Base-by-base conservation (phyloP, 1,284 basidiomycete species). In the Meira miltonrushii region DNA sequence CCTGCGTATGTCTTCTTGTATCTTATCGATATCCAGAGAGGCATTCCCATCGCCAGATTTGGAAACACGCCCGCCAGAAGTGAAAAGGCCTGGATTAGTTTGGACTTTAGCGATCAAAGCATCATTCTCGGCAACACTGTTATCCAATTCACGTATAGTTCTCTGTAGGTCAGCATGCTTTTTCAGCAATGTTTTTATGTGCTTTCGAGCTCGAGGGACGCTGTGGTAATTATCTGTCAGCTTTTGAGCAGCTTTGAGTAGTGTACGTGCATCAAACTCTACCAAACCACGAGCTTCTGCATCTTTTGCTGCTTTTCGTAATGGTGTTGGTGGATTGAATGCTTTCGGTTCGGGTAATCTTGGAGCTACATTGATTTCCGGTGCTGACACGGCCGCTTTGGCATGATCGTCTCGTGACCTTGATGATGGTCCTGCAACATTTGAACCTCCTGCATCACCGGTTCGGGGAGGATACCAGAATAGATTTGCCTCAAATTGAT, bases 151-250 rank as follows among this genome's bases (percentile, higher is more conserved):
- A 12, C 21, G n/a, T 15, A 39, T 47, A 17, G 17, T 12, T 10
- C n/a, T 15, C 15, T 59, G 57, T 54, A 71, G 58, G 19, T 63
- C 62, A 12, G 60, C 57, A 19, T 74, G 62, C 6, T 62, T 63
- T 55, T 72, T 70, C 39, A 73, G 56, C 11, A 77, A 67, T 15
- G 61, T 59, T 50, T 72, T 72, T 60, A 77, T 75, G 54, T 77
- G 69, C 49, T 76, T 75, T 39, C 72, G 67, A 1, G 72, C 69
- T 19, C 73, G 59, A 5, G 72, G 66, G 2, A 67, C 71, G 17
- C 60, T 59, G 38, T 66, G 64, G 55, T 68, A 73, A 23, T 66
- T 67, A 39, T 68, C 71, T 23, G 67, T 61, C 15, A 72, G 67
- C 39, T 61, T 66, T 50, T 69, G 68, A 6, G 72, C 70, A 12